Conservation (phyloP, 345 rosid genomes). For the Bruguiera parviflora region DNA sequence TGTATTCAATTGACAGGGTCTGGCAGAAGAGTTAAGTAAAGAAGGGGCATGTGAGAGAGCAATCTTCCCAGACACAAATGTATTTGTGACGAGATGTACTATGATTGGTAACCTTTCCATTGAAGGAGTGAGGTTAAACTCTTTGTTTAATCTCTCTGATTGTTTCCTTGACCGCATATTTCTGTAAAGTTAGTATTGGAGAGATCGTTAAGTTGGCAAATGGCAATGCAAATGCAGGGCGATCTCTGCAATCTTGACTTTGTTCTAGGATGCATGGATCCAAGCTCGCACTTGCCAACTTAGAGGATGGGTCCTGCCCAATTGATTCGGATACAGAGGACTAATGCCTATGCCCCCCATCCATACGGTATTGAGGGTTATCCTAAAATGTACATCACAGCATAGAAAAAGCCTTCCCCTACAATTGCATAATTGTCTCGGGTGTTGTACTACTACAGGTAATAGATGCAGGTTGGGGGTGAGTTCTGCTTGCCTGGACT, state of each 20-base stretch:
- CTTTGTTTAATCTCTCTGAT: neutral
- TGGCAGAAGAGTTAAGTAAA: constrained; percentile 64
- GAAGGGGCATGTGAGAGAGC: constrained; percentile 88
- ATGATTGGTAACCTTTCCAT: constrained; percentile 64
- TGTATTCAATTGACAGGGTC: constrained; percentile 44
- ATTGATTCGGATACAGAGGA: constrained; percentile 52
- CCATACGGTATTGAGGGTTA: neutral
- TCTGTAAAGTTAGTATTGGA: neutral
- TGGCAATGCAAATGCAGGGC: constrained; percentile 43
- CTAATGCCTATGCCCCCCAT: neutral
- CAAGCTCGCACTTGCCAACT: constrained; percentile 61
- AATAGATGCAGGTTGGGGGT: too few species aligned
- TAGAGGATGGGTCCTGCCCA: constrained; percentile 69
- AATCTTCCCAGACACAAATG: constrained; percentile 72
- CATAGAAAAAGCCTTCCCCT: neutral
- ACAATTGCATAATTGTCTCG: too few species aligned
- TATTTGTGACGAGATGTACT: constrained; percentile 55
- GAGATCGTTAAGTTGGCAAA: neutral
- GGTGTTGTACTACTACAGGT: too few species aligned
- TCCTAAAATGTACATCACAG: neutral
- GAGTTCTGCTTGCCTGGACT: too few species aligned
- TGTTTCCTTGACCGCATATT: neutral
- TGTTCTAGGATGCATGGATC: constrained; percentile 77
- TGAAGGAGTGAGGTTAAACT: constrained; percentile 71
- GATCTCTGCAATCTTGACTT: constrained; percentile 76